Evolutionary conservation across 129 eudicot species (phyloP), one percentile per base, ranked within the genome.

Genomic region (Rutidosis leptorrhynchoides): DNA sequence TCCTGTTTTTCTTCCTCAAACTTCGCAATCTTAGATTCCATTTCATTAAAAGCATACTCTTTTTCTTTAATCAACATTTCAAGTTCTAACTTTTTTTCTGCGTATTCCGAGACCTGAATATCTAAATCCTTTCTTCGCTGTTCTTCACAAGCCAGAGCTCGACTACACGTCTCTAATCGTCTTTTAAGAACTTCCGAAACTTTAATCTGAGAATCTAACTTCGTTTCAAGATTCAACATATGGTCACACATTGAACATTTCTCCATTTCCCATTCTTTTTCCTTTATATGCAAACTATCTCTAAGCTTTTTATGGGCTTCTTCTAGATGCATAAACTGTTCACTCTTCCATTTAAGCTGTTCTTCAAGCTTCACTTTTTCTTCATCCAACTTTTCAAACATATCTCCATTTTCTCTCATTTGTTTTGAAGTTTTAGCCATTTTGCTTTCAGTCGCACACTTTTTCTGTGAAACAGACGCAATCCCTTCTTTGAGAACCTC

Each of bases 291-390:
- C 5, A 83, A 72, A 42, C 78, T 74, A 49, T 73, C 42, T 33
- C 45, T 71, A 56, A 85, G 83, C 77, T 83, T 86, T 62, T 86
- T 74, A 68, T 93, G 87, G 56, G 96, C 96, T 67, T 93, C 90
- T 79, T 85, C 82, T 17, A 89, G 73, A 76, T 88, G 90, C 48
- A 51, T 43, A 56, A 92, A 92, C 26, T 79, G 92, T 73, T 93
- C 98, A 23, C 64, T 85, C 78, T 89, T 93, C 92, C 95, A 83
- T 75, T 88, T 93, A 17, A 88, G 83, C 71, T 84, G 82, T 37
- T 80, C 91, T 76, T 85, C 91, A 43, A 83, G 65, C 70, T 78
- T 84, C 60, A 30, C 71, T 14, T 76, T 80, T 52, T 80, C 83
- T 22, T 83, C 95, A 65, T 88, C 98, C 42, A 79, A 43, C 62